Percentiles rank a stretch among this genome's conserved stretches.
These are phyloP conservation scores for Chenopodium berlandieri DNA, from an alignment of 148 eudicot species.

Conservation along the genomic window DNA sequence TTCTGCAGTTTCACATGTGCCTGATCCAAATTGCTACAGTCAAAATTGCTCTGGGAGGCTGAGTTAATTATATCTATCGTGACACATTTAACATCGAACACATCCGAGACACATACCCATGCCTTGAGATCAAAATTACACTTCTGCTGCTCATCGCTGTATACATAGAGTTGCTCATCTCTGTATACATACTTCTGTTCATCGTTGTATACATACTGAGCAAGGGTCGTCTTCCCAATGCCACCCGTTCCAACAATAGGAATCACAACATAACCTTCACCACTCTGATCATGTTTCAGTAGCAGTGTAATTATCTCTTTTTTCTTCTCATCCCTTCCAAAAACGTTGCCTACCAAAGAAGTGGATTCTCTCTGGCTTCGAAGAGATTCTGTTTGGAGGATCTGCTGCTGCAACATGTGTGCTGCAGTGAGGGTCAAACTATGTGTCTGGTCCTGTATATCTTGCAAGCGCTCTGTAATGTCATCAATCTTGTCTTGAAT, in stretches of 20 bases:
- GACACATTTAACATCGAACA: conserved; percentile 5
- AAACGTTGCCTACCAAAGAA: not conserved
- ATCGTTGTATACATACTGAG: conserved; percentile 1
- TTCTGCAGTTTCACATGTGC: conserved; percentile 5
- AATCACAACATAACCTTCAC: not conserved
- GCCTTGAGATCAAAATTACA: conserved; percentile 4
- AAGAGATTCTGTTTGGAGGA: not conserved
- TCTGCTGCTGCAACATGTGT: not conserved
- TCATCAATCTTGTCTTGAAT: not conserved
- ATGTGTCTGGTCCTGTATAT: not conserved
- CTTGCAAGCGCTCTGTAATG: not conserved
- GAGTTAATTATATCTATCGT: not conserved
- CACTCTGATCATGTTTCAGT: not conserved
- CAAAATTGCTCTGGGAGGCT: not conserved
- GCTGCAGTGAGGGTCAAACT: not conserved
- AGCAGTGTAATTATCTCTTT: not conserved
- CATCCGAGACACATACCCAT: conserved; percentile 7
- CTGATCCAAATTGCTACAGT: not conserved
- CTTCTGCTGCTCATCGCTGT: not conserved
- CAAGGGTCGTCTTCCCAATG: conserved; percentile 9
- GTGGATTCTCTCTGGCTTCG: conserved; percentile 3
- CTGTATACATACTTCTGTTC: not conserved
- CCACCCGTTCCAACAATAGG: conserved; percentile 5
- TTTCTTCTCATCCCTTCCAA: conserved; percentile 7
- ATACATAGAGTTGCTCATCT: not conserved